A percentile compares a stretch with the other conserved stretches of the same genome.
Conservation (phyloP, 257 asterid genomes). For the Buddleja alternifolia region DNA sequence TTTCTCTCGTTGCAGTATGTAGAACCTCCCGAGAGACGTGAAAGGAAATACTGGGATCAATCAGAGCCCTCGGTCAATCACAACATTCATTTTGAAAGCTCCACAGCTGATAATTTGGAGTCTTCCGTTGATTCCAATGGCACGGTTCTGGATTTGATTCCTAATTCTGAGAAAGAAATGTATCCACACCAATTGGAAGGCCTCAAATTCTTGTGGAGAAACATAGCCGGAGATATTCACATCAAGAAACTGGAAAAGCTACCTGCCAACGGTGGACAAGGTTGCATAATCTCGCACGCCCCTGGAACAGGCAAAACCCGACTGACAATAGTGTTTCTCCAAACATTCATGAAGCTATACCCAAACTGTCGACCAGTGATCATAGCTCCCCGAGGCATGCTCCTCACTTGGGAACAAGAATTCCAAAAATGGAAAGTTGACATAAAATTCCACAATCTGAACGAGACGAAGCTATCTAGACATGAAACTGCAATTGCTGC, state of each 20-base stretch:
- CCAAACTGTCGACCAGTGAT: slow-evolving; percentile 65
- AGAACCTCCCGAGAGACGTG: slow-evolving; percentile 23
- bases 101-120: not conserved
- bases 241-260: slow-evolving; percentile 45
- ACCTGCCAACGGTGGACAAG: slow-evolving; percentile 44
- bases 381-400: slow-evolving; percentile 78
- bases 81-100: slow-evolving; percentile 21
- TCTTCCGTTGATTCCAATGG: slow-evolving; percentile 24
- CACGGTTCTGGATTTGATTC: slow-evolving; percentile 62
- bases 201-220: slow-evolving; percentile 63
- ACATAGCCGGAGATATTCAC: slow-evolving; percentile 59
- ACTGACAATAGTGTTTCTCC: slow-evolving; percentile 65
- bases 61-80: not conserved
- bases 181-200: slow-evolving; percentile 74
- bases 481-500: slow-evolving; percentile 35
- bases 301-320: slow-evolving; percentile 93
- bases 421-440: slow-evolving; percentile 56
- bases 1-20: slow-evolving; percentile 52
- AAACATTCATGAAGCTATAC: slow-evolving; percentile 55
- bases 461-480: slow-evolving; percentile 40
- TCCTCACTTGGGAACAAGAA: slow-evolving; percentile 72
- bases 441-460: slow-evolving; percentile 64
- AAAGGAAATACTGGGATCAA: not conserved
- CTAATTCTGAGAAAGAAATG: slow-evolving; percentile 37
- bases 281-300: slow-evolving; percentile 86